phyloP scores from a whole-genome alignment of 345 rosid genomes.

The Brassica rapa region DNA sequence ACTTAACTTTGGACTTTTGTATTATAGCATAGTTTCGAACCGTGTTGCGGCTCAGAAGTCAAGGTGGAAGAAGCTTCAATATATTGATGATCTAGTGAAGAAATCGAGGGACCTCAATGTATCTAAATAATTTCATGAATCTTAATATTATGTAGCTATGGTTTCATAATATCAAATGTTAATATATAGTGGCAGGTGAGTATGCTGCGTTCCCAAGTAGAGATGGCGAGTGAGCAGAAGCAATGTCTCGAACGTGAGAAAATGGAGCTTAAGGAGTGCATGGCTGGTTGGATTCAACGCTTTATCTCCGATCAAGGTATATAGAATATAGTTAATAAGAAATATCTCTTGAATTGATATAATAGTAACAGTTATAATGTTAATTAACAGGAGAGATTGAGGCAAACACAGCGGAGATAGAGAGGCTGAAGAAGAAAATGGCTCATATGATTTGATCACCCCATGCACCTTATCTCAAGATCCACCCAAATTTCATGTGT shows the following conservation, averaged over 20 bases:
- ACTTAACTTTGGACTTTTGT: neutral
- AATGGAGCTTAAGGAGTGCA: neutral
- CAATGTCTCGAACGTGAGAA: neutral
- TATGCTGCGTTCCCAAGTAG: conserved; percentile 30
- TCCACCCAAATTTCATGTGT: conserved; percentile 4
- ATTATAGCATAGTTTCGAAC: conserved; percentile 20
- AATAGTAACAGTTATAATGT: neutral
- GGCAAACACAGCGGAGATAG: neutral
- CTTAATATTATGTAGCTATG: neutral
- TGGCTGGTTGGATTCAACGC: neutral
- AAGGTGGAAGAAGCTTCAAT: conserved; percentile 25
- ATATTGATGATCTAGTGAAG: conserved; percentile 6
- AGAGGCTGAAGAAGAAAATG: conserved; percentile 8
- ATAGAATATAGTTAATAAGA: neutral
- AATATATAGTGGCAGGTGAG: neutral
- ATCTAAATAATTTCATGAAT: neutral
- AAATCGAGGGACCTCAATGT: conserved; percentile 19
- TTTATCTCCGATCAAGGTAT: neutral
- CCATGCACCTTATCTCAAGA: neutral
- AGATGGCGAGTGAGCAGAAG: conserved; percentile 16
- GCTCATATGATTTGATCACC: neutral
- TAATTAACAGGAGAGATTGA: neutral
- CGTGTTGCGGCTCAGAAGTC: conserved; percentile 34
- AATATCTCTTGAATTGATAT: neutral
- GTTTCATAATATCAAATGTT: neutral